Evolutionary conservation across 805 yeast species (phyloP).

Genomic region (Clavispora fructus): DNA sequence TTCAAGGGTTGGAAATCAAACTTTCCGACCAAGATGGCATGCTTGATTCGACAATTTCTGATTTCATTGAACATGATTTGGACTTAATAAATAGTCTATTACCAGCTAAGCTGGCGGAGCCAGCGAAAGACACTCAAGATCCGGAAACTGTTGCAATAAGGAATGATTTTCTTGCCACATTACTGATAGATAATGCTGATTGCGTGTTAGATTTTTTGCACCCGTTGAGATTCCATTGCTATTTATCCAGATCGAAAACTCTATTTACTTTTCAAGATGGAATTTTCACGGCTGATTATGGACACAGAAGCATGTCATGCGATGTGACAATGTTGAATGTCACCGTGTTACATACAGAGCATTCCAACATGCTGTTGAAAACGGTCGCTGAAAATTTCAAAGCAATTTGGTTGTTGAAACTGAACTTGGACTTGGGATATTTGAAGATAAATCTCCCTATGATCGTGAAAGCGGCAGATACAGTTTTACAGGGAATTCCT

Average conservation of each 20-base stretch:
- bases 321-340: slow-evolving; percentile 12
- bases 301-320: slow-evolving; percentile 11
- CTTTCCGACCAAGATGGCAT: slow-evolving; percentile 3
- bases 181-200: neutral
- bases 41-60: neutral
- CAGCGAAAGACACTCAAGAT: too few relatives aligned
- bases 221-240: neutral
- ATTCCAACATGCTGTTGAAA: slow-evolving; percentile 19
- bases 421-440: slow-evolving; percentile 19
- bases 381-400: slow-evolving; percentile 9
- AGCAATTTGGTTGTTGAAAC: slow-evolving; percentile 2
- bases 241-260: neutral
- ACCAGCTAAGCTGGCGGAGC: neutral
- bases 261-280: neutral
- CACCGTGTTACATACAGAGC: slow-evolving; percentile 20
- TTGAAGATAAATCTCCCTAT: slow-evolving; percentile 25
- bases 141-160: neutral
- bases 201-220: neutral
- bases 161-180: neutral
- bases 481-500: slow-evolving; percentile 4
- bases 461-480: slow-evolving; percentile 16
- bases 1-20: slow-evolving; percentile 4
- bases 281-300: slow-evolving; percentile 1
- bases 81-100: neutral
- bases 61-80: neutral